Evolutionary conservation across 768 basidiomycete species (phyloP).

Genomic region (Rhodotorula kratochvilovae): DNA sequence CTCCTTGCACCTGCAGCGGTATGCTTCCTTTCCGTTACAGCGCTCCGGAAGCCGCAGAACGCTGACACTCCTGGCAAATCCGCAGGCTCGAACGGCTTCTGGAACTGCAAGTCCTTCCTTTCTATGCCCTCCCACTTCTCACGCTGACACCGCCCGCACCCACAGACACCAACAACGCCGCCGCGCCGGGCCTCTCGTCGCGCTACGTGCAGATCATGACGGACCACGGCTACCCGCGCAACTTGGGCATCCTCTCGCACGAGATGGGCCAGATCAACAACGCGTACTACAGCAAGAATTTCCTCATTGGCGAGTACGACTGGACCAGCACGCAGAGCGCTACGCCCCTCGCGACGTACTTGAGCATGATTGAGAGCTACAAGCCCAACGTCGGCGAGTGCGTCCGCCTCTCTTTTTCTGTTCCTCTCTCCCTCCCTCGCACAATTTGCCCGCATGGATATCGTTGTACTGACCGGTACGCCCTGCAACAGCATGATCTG

Average conservation of each 20-base stretch:
- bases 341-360: constrained; percentile 8
- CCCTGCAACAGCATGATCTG: constrained; percentile 20
- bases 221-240: constrained; percentile 37
- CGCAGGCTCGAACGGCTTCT: constrained; percentile 32
- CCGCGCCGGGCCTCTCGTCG: not conserved
- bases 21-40: not conserved
- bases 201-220: constrained; percentile 16
- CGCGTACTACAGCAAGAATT: constrained; percentile 8
- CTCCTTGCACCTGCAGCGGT: no score
- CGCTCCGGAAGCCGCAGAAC: no score
- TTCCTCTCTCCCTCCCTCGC: not conserved
- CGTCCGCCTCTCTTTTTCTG: not conserved
- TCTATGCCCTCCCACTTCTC: not conserved
- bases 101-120: not conserved
- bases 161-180: constrained; percentile 10
- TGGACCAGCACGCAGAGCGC: constrained; percentile 11
- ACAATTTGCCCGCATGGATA: no score
- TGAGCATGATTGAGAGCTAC: constrained; percentile 11
- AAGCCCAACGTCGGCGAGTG: constrained; percentile 25
- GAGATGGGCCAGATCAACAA: constrained; percentile 1
- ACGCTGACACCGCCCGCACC: not conserved
- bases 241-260: constrained; percentile 11
- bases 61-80: not conserved
- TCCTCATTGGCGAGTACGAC: constrained; percentile 37
- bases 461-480: no score